Percentiles rank a stretch among this genome's conserved stretches.
phyloP scores from a whole-genome alignment of 306 rosid genomes.

The Lotus japonicus region DNA sequence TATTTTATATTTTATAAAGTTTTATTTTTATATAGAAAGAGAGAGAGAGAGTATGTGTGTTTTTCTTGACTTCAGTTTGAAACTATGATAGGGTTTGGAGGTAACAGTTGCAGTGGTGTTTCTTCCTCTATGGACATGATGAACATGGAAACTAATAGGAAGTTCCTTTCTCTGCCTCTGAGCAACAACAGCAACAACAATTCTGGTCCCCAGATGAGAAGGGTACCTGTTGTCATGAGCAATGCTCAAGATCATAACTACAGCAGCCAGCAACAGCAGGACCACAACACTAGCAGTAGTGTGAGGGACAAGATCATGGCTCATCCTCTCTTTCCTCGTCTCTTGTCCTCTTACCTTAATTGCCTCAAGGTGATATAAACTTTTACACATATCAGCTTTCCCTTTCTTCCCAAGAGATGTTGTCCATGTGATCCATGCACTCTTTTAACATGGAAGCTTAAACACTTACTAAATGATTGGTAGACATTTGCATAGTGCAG shows the following conservation, averaged over 20 bases:
- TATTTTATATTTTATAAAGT: background rate
- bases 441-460: too few species aligned
- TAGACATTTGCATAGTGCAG: too few species aligned
- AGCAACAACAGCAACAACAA: background rate
- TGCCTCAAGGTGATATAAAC: conserved; percentile 67
- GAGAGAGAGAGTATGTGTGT: background rate
- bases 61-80: background rate
- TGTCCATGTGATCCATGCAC: background rate
- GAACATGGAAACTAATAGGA: conserved; percentile 30
- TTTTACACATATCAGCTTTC: background rate
- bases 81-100: conserved; percentile 44
- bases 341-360: conserved; percentile 77
- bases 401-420: background rate
- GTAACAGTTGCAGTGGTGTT: conserved; percentile 28
- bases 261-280: background rate
- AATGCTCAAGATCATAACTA: conserved; percentile 9
- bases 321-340: conserved; percentile 95
- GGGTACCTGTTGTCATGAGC: conserved; percentile 15
- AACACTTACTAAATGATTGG: too few species aligned
- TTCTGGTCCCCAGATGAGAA: background rate
- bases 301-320: conserved; percentile 88
- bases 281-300: conserved; percentile 10
- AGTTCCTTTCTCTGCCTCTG: conserved; percentile 35
- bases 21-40: background rate
- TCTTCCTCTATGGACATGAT: conserved; percentile 37